Evolutionary conservation across 345 rosid genomes (phyloP).

Genomic region (Orychophragmus violaceus): DNA sequence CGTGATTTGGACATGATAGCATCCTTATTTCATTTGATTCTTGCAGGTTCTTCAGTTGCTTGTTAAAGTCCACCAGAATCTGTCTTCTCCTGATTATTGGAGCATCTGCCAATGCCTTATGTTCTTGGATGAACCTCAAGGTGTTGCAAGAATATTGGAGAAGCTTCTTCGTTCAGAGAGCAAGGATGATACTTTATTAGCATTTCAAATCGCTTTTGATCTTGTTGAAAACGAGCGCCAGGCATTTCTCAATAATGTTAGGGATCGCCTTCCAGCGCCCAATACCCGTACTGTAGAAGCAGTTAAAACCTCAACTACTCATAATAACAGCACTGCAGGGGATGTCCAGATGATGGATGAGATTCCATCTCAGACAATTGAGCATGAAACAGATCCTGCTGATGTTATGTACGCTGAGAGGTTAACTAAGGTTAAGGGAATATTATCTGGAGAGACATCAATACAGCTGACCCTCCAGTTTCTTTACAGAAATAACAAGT

Average conservation of each 20-base stretch:
- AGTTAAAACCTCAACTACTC: constrained; percentile 41
- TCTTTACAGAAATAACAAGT: constrained; percentile 93
- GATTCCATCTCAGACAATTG: constrained; percentile 37
- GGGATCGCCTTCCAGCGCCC: constrained; percentile 69
- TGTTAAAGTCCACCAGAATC: constrained; percentile 75
- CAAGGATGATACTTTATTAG: constrained; percentile 80
- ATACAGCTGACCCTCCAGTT: constrained; percentile 89
- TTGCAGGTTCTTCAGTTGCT: constrained; percentile 85
- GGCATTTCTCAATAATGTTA: constrained; percentile 89
- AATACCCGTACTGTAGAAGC: constrained; percentile 51
- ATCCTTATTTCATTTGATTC: constrained; percentile 19
- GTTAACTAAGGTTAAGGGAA: constrained; percentile 73
- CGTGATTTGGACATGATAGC: constrained; percentile 1
- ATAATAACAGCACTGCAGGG: constrained; percentile 50
- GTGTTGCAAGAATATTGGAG: constrained; percentile 79
- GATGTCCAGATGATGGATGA: constrained; percentile 85
- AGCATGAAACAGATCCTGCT: constrained; percentile 48
- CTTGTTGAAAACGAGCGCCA: constrained; percentile 98
- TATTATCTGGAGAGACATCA: constrained; percentile 94
- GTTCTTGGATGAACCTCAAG: constrained; percentile 92
- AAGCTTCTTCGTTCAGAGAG: constrained; percentile 80
- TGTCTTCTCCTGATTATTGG: constrained; percentile 90
- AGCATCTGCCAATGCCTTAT: constrained; percentile 96
- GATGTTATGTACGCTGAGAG: constrained; percentile 73
- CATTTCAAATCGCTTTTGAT: constrained; percentile 92